Evolutionary conservation across 805 yeast species (phyloP).

Genomic region (Candida maris): DNA sequence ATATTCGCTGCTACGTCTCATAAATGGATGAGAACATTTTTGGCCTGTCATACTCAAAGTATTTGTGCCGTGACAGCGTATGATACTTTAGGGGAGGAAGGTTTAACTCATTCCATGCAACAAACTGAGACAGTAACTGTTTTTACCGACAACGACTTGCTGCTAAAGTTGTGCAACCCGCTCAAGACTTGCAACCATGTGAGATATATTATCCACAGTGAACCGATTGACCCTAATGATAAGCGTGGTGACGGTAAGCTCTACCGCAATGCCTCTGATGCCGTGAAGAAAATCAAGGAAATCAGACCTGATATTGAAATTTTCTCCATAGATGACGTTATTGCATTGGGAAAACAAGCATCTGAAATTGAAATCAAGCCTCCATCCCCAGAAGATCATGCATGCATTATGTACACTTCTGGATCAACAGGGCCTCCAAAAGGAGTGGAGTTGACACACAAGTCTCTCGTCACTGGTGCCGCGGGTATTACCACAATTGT

Average conservation of each 20-base stretch:
- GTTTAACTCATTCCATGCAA: conserved; percentile 78
- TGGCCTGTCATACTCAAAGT: conserved; percentile 73
- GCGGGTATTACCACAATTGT: conserved; percentile 76
- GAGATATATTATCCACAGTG: conserved; percentile 69
- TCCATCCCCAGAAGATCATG: conserved; percentile 55
- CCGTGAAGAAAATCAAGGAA: conserved; percentile 55
- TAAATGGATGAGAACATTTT: conserved; percentile 84
- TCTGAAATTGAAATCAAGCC: conserved; percentile 36
- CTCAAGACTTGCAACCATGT: conserved; percentile 58
- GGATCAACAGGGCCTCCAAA: conserved; percentile 85
- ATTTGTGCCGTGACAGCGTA: conserved; percentile 94
- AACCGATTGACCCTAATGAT: conserved; percentile 56
- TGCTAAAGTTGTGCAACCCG: conserved; percentile 67
- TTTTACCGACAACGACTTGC: conserved; percentile 77
- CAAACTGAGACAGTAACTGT: conserved; percentile 78
- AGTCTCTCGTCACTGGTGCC: conserved; percentile 74
- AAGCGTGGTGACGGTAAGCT: conserved; percentile 59
- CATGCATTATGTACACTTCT: conserved; percentile 84
- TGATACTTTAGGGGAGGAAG: conserved; percentile 88
- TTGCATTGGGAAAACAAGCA: conserved; percentile 58
- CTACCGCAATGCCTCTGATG: conserved; percentile 53
- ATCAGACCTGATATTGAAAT: conserved; percentile 77
- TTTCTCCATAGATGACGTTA: conserved; percentile 59
- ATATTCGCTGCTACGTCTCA: conserved; percentile 85
- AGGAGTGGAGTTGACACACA: conserved; percentile 71